Evolutionary conservation across 2,329 filamentous ascomycete genomes (phyloP).

Genomic region (Fusarium sp.): DNA sequence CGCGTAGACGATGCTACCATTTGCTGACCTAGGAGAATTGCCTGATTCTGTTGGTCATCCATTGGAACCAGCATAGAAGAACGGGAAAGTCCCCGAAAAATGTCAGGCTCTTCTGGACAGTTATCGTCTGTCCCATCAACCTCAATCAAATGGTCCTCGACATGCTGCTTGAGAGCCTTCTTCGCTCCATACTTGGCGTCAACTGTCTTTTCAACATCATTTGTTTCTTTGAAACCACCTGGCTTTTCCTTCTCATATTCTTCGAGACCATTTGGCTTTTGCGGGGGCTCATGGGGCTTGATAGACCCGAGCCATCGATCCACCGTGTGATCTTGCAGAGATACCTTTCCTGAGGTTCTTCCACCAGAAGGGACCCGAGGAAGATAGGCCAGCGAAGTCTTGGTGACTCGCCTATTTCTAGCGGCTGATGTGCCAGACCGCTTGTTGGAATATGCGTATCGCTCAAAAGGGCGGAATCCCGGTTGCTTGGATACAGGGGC

Average conservation of each 20-base stretch:
- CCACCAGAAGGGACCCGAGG: background rate
- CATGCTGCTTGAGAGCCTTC: conserved; percentile 81
- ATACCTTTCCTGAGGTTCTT: background rate
- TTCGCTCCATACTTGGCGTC: conserved; percentile 61
- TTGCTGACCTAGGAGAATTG: background rate
- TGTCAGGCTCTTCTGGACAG: background rate
- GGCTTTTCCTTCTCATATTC: background rate
- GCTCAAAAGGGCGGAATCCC: conserved; percentile 28
- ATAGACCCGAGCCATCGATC: conserved; percentile 14
- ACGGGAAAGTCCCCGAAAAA: conserved; percentile 2
- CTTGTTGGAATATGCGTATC: conserved; percentile 35
- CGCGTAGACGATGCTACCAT: background rate
- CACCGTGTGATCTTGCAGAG: background rate
- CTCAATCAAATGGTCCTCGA: conserved; percentile 73
- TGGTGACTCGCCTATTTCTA: background rate
- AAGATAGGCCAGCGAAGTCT: background rate
- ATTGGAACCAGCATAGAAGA: background rate
- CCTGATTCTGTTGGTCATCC: background rate
- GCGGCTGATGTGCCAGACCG: conserved; percentile 1
- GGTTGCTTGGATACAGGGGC: background rate
- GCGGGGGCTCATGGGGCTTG: background rate
- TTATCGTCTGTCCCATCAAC: background rate
- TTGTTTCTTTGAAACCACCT: background rate
- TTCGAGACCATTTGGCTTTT: background rate
- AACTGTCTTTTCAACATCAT: conserved; percentile 60